These are phyloP conservation scores for Rauvolfia tetraphylla DNA, from an alignment of 257 asterid species.

Conservation along the genomic window DNA sequence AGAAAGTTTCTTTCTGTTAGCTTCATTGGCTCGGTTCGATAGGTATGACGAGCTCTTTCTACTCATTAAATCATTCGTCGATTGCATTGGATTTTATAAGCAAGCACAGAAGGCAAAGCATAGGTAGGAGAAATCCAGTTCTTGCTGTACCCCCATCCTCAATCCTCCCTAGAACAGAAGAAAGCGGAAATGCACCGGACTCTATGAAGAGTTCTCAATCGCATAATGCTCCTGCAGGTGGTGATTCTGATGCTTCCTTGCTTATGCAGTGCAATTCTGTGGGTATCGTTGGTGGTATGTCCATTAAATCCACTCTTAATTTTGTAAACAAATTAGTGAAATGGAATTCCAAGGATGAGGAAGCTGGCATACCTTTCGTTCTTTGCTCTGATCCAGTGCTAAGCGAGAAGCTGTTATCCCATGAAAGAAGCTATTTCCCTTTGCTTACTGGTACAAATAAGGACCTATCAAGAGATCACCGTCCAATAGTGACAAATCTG, in stretches of 20 bases:
- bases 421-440: constrained; percentile 31
- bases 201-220: constrained; percentile 15
- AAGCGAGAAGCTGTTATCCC: constrained; percentile 38
- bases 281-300: constrained; percentile 48
- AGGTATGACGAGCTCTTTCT: constrained; percentile 47
- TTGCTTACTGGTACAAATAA: constrained; percentile 21
- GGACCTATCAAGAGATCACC: constrained; percentile 15
- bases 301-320: constrained; percentile 26
- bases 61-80: constrained; percentile 40
- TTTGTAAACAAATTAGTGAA: constrained; percentile 38
- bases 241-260: constrained; percentile 15
- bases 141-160: constrained; percentile 32
- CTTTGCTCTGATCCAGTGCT: constrained; percentile 63
- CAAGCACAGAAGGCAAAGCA: constrained; percentile 35
- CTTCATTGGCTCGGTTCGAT: constrained; percentile 18
- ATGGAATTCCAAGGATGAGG: constrained; percentile 30
- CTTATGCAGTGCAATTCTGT: constrained; percentile 28
- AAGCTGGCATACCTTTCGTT: constrained; percentile 37
- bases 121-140: constrained; percentile 36
- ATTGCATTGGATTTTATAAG: constrained; percentile 29
- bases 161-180: constrained; percentile 27
- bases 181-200: constrained; percentile 24
- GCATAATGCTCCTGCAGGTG: constrained; percentile 2
- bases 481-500: constrained; percentile 41
- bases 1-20: neutral